phyloP scores from a whole-genome alignment of 2,329 filamentous ascomycete genomes.

The Pleurostoma richardsiae region DNA sequence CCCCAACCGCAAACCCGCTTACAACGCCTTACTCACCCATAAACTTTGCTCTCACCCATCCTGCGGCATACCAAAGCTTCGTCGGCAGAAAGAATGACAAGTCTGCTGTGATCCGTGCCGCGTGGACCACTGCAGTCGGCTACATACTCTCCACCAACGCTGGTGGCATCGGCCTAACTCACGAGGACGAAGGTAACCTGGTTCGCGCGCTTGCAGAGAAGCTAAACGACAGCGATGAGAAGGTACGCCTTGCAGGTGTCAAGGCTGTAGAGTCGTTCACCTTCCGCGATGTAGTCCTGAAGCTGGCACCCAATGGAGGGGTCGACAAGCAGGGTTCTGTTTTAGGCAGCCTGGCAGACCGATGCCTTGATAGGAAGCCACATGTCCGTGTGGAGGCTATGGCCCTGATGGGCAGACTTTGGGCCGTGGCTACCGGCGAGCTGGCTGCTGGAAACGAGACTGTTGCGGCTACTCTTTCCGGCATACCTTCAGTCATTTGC shows the following conservation, averaged over 20 bases:
- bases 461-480: slow-evolving; percentile 68
- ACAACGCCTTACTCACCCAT: slow-evolving; percentile 82
- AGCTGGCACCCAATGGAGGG: slow-evolving; percentile 71
- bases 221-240: slow-evolving; percentile 84
- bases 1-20: slow-evolving; percentile 56
- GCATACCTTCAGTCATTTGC: slow-evolving; percentile 79
- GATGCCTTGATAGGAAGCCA: slow-evolving; percentile 80
- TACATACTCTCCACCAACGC: slow-evolving; percentile 88
- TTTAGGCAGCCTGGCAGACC: slow-evolving; percentile 75
- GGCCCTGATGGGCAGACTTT: slow-evolving; percentile 76
- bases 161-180: slow-evolving; percentile 80
- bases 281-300: slow-evolving; percentile 75
- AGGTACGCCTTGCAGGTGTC: slow-evolving; percentile 84
- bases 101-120: slow-evolving; percentile 71
- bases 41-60: slow-evolving; percentile 81
- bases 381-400: slow-evolving; percentile 82
- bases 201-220: slow-evolving; percentile 73
- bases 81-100: slow-evolving; percentile 84
- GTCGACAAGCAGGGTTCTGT: slow-evolving; percentile 73
- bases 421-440: slow-evolving; percentile 89
- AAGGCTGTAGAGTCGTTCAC: slow-evolving; percentile 76
- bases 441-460: slow-evolving; percentile 77
- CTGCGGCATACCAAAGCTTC: slow-evolving; percentile 76
- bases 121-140: slow-evolving; percentile 80
- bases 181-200: slow-evolving; percentile 73